phyloP scores from a whole-genome alignment of 1,139 yeast genomes.

The Dujonia santamariae region DNA sequence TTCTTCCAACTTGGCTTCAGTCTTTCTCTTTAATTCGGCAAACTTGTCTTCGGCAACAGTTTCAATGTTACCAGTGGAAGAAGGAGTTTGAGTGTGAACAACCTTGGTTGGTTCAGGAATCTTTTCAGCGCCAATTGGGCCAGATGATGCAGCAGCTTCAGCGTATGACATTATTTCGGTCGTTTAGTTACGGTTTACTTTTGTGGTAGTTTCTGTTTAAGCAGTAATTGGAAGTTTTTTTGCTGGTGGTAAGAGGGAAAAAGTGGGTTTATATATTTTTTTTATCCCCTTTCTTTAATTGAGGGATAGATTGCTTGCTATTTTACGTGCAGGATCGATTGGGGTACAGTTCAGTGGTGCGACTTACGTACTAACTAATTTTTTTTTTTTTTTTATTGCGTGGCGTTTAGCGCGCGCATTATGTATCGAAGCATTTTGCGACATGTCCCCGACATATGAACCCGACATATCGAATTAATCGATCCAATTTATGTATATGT shows the following conservation, averaged over 20 bases:
- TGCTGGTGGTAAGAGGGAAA: no score
- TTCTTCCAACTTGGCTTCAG: slow-evolving; percentile 12
- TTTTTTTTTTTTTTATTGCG: no score
- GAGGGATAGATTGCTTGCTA: background rate
- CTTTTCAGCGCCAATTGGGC: slow-evolving; percentile 26
- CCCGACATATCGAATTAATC: no score
- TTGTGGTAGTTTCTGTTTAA: background rate
- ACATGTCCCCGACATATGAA: no score
- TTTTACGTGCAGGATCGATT: no score
- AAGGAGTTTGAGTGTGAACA: slow-evolving; percentile 14
- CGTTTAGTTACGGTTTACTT: slow-evolving; percentile 1
- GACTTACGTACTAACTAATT: no score
- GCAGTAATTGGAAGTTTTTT: background rate
- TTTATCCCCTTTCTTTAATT: background rate
- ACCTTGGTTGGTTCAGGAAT: slow-evolving; percentile 24
- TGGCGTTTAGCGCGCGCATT: no score
- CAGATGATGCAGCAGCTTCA: slow-evolving; percentile 39
- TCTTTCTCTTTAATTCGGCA: slow-evolving; percentile 24
- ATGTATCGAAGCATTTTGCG: no score
- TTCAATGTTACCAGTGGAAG: slow-evolving; percentile 21
- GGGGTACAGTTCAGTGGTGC: no score
- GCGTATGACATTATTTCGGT: slow-evolving; percentile 38
- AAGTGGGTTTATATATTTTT: background rate
- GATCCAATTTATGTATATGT: no score
- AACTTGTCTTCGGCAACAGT: slow-evolving; percentile 27